Conservation (phyloP, 1,284 basidiomycete species). For the Abortiporus biennis region DNA sequence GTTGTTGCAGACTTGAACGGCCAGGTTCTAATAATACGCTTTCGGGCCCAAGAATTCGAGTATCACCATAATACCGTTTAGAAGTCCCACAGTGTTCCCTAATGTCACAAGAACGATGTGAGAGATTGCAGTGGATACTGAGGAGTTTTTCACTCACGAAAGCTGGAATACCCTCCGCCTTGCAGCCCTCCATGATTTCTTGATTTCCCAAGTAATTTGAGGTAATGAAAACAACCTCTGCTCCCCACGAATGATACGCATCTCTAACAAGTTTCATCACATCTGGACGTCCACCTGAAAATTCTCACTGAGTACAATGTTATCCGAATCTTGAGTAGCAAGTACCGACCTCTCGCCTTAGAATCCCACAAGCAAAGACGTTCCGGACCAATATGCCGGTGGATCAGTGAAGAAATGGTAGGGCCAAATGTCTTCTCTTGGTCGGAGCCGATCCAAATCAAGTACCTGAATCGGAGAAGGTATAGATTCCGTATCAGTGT, state of each 20-base stretch:
- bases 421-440: slow-evolving; percentile 39
- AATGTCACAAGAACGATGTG: neutral
- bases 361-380: slow-evolving; percentile 60
- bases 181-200: slow-evolving; percentile 67
- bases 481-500: too few species aligned
- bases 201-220: slow-evolving; percentile 56
- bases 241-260: slow-evolving; percentile 31
- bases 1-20: slow-evolving; percentile 1
- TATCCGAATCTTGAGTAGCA: neutral
- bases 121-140: slow-evolving; percentile 29
- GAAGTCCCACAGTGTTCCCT: slow-evolving; percentile 42
- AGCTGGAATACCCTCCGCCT: slow-evolving; percentile 53
- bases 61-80: slow-evolving; percentile 13
- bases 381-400: slow-evolving; percentile 46
- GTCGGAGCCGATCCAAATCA: slow-evolving; percentile 52
- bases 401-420: slow-evolving; percentile 40
- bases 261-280: slow-evolving; percentile 35
- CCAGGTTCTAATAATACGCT: slow-evolving; percentile 1
- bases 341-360: slow-evolving; percentile 43
- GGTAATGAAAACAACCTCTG: slow-evolving; percentile 63
- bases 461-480: slow-evolving; percentile 38
- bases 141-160: too few species aligned
- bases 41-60: neutral
- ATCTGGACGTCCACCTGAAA: slow-evolving; percentile 34
- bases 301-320: neutral